Evolutionary conservation across 2,329 filamentous ascomycete species (phyloP).

Genomic region (Colletotrichum sp.): DNA sequence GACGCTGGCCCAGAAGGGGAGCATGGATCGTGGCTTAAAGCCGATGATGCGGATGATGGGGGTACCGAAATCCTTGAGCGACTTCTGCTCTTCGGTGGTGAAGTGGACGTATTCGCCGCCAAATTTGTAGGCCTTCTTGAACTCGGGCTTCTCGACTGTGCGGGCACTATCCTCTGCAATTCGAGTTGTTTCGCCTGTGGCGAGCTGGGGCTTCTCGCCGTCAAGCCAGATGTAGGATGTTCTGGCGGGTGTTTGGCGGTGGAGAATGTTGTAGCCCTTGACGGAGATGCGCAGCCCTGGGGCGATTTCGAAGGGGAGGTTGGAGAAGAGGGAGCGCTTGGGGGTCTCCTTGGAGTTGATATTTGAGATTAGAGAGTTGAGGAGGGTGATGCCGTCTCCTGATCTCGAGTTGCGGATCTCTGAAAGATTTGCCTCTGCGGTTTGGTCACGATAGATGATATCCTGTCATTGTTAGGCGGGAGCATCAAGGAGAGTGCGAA

Average conservation of each 20-base stretch:
- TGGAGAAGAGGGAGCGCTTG: conserved; percentile 85
- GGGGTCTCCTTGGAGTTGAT: conserved; percentile 90
- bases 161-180: conserved; percentile 80
- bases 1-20: conserved; percentile 84
- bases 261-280: conserved; percentile 90
- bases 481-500: not conserved
- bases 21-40: conserved; percentile 80
- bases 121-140: conserved; percentile 95
- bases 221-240: conserved; percentile 89
- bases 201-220: conserved; percentile 85
- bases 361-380: conserved; percentile 82
- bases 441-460: conserved; percentile 84
- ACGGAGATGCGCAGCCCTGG: conserved; percentile 86
- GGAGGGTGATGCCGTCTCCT: conserved; percentile 76
- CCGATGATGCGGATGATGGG: conserved; percentile 88
- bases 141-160: conserved; percentile 78
- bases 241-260: conserved; percentile 80
- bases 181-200: conserved; percentile 72
- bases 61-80: conserved; percentile 79
- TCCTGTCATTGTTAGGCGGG: conserved; percentile 57
- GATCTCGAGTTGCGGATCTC: conserved; percentile 68
- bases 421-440: conserved; percentile 65
- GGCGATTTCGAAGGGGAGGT: conserved; percentile 85
- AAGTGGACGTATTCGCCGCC: conserved; percentile 91
- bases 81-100: conserved; percentile 79